Percentiles rank a stretch among this genome's conserved stretches.
These are phyloP conservation scores for Scheffersomyces insectosa DNA, from an alignment of 1,139 yeast genomes.

Conservation along the genomic window DNA sequence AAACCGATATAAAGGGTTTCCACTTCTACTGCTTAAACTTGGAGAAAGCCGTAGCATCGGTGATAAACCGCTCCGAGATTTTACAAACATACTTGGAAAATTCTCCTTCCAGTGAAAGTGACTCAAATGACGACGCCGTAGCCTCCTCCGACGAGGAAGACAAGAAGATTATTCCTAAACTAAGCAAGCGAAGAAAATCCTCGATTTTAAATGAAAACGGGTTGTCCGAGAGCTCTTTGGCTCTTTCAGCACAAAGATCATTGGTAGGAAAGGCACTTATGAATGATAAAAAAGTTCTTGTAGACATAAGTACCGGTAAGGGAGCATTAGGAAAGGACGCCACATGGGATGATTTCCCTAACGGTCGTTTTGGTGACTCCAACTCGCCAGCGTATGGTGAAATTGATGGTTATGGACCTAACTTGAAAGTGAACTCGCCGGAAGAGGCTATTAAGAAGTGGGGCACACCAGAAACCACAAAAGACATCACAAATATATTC, in stretches of 20 bases:
- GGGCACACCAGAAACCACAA: conserved; percentile 73
- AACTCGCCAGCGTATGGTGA: conserved; percentile 98
- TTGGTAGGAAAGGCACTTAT: conserved; percentile 27
- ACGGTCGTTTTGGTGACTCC: conserved; percentile 97
- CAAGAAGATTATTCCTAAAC: conserved; percentile 9
- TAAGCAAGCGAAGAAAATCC: conserved; percentile 39
- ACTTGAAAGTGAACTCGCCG: conserved; percentile 70
- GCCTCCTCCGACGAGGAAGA: conserved; percentile 38
- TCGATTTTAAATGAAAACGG: conserved; percentile 49
- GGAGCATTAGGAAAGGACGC: conserved; percentile 90
- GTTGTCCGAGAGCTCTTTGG: conserved; percentile 35
- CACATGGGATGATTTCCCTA: conserved; percentile 98
- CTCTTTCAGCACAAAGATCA: conserved; percentile 20
- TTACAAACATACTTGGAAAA: conserved; percentile 33
- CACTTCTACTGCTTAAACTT: conserved; percentile 89
- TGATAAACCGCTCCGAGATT: conserved; percentile 60
- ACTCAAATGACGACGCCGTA: conserved; percentile 31
- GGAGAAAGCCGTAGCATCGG: conserved; percentile 88
- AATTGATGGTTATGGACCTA: conserved; percentile 95
- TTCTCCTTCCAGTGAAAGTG: conserved; percentile 12
- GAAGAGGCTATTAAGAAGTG: conserved; percentile 70
- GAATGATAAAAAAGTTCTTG: conserved; percentile 51
- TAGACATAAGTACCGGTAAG: conserved; percentile 81
- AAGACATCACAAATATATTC: conserved; percentile 70
- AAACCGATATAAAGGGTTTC: conserved; percentile 69